These are phyloP conservation scores for Rugosomyces carneus DNA, from an alignment of 1,284 basidiomycete species.

Conservation along the genomic window DNA sequence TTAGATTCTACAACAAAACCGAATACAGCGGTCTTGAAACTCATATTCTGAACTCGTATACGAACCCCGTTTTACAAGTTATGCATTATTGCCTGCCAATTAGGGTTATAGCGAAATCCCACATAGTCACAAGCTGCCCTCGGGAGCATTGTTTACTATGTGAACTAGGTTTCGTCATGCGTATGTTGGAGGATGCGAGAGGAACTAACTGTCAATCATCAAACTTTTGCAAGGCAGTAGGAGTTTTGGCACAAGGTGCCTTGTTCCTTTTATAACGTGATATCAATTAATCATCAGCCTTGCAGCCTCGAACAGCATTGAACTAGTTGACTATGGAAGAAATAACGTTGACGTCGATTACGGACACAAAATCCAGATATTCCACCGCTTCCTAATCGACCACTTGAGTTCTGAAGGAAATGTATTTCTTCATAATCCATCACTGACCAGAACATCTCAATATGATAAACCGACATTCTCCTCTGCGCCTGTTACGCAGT, in stretches of 20 bases:
- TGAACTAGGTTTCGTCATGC: constrained; percentile 91
- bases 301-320: constrained; percentile 70
- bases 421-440: constrained; percentile 53
- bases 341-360: constrained; percentile 72
- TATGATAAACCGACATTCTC: constrained; percentile 30
- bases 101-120: constrained; percentile 80
- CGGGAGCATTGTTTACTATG: constrained; percentile 92
- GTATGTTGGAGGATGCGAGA: constrained; percentile 93
- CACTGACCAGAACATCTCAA: constrained; percentile 33
- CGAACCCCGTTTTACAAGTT: constrained; percentile 87
- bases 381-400: constrained; percentile 92
- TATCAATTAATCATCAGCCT: background rate
- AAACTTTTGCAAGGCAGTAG: constrained; percentile 94
- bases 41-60: constrained; percentile 96
- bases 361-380: constrained; percentile 86
- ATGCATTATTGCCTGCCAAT: constrained; percentile 84
- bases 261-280: background rate
- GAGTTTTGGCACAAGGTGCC: constrained; percentile 70
- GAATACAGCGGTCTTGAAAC: constrained; percentile 91
- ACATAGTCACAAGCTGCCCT: constrained; percentile 83
- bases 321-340: constrained; percentile 85
- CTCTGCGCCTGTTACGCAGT: constrained; percentile 69
- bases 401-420: constrained; percentile 70
- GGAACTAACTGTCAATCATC: constrained; percentile 95
- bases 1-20: constrained; percentile 89